phyloP scores from a whole-genome alignment of 2,329 filamentous ascomycete genomes.

The Calonectria multiphialidica region DNA sequence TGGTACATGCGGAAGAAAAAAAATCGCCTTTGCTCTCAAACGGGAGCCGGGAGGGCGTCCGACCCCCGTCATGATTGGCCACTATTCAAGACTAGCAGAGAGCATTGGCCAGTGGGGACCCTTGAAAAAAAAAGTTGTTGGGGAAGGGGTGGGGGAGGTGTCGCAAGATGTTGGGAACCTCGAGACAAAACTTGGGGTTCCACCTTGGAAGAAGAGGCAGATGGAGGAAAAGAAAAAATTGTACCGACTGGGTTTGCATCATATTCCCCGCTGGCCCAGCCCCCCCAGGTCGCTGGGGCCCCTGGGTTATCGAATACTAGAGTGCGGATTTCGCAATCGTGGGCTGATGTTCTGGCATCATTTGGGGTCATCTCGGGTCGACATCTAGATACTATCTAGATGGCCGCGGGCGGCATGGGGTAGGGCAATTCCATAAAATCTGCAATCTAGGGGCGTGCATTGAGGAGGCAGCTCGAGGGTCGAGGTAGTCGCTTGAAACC shows the following conservation, averaged over 20 bases:
- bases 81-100: conserved; percentile 2
- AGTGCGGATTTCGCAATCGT: conserved; percentile 38
- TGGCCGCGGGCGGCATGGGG: neutral
- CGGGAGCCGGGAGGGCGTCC: conserved; percentile 15
- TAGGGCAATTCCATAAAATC: neutral
- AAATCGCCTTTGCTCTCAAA: conserved; percentile 16
- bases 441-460: neutral
- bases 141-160: conserved; percentile 42
- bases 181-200: conserved; percentile 29
- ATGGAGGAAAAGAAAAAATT: conserved; percentile 3
- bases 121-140: conserved; percentile 46
- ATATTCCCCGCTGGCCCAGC: conserved; percentile 24
- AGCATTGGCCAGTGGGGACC: conserved; percentile 16
- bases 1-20: conserved; percentile 24
- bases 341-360: conserved; percentile 41
- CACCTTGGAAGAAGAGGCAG: conserved; percentile 7
- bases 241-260: conserved; percentile 24
- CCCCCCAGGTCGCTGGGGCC: neutral
- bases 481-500: neutral
- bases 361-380: conserved; percentile 13
- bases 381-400: conserved; percentile 1
- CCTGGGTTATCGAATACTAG: conserved; percentile 37
- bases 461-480: neutral
- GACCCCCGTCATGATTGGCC: conserved; percentile 35
- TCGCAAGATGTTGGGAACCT: conserved; percentile 38